phyloP scores from a whole-genome alignment of 768 basidiomycete species.

The Suillus sp. region DNA sequence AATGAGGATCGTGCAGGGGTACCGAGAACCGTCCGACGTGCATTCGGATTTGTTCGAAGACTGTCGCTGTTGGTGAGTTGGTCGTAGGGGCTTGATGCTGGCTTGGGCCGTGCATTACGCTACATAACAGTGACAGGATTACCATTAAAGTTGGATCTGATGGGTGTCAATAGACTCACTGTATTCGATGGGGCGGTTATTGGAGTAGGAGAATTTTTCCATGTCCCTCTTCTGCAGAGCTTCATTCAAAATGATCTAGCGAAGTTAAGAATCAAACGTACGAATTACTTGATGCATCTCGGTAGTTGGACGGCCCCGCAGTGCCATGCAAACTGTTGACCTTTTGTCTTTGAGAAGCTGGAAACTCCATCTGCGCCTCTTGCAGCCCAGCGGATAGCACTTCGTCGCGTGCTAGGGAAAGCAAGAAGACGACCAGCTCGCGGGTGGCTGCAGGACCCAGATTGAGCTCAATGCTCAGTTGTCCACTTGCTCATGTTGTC shows the following conservation, averaged over 20 bases:
- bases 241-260: constrained; percentile 12
- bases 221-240: constrained; percentile 11
- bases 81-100: constrained; percentile 7
- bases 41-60: constrained; percentile 25
- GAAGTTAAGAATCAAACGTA: constrained; percentile 13
- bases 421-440: constrained; percentile 1
- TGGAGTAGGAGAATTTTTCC: constrained; percentile 26
- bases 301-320: constrained; percentile 24
- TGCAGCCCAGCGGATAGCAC: not conserved
- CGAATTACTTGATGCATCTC: constrained; percentile 32
- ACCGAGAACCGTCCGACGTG: constrained; percentile 23
- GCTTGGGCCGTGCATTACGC: not conserved
- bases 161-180: constrained; percentile 18
- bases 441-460: constrained; percentile 7
- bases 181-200: constrained; percentile 22
- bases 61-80: not conserved
- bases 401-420: constrained; percentile 1
- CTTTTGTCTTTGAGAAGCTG: constrained; percentile 16
- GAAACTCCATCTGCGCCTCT: not conserved
- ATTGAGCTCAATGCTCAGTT: constrained; percentile 4
- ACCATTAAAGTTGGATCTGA: not conserved
- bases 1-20: not conserved
- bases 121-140: constrained; percentile 2
- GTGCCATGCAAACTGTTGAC: constrained; percentile 17
- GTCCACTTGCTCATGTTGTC: constrained; percentile 5